Base-by-base conservation (phyloP, 2,329 filamentous ascomycete genomes). In the Diplodia scrobiculata region DNA sequence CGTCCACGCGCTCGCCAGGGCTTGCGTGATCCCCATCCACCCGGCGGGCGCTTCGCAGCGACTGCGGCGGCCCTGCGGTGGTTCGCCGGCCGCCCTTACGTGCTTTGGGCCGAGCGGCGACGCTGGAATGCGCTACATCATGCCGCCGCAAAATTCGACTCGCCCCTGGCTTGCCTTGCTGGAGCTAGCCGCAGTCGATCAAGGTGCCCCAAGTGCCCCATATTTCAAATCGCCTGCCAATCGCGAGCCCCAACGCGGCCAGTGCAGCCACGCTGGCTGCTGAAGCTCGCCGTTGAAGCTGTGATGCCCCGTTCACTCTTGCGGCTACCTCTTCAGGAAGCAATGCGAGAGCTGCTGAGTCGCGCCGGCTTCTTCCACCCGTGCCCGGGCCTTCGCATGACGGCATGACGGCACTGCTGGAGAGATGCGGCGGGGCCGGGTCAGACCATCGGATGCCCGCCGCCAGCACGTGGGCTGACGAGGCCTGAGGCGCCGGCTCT, bases 141-240 rank as follows among this genome's bases (percentile, higher is more conserved):
- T 47, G 58, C 58, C 45, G 38, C 58, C 58, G 41, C 58, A 36
- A 25, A 50, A 50, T 11, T 38, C 21, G 9, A 27, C 25, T 13
- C 27, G 38, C 55, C 55, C 55, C 38, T 60, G 55, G 55, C 55
- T 48, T 32, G 34, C 38, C 41, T n/a, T 32, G 19, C 45, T 47
- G 45, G 34, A 29, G 25, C 29, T 53, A 53, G 51, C n/a, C 51
- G 51, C 17, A 11, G 51, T 27, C 41, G 41, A 45, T 45, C 41
- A 45, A 45, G 51, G 25, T 45, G 55, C 45, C 47, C 55, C 55
- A 45, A 60, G 34, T 48, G 55, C 55, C 47, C n/a, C 55, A 47
- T 45, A 60, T 60, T 60, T 38, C 55, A 60, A 60, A 60, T 60
- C 38, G 55, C 55, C 55, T n/a, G 55, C 53, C 53, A 58, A 58